phyloP scores from a whole-genome alignment of 768 basidiomycete species.

The Termitomyces bulborhizus region DNA sequence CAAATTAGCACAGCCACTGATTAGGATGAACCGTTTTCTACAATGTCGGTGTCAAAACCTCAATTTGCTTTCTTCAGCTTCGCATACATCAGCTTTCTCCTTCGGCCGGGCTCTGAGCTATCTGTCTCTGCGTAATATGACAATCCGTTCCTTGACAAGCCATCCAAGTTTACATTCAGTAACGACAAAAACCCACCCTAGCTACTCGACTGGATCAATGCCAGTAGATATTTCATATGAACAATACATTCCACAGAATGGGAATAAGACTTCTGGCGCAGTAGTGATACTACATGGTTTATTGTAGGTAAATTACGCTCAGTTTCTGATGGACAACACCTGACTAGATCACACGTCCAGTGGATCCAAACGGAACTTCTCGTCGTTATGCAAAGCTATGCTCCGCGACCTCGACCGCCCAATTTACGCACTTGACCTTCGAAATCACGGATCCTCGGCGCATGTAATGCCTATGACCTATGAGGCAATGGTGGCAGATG shows the following conservation, averaged over 20 bases:
- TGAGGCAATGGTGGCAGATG: constrained; percentile 66
- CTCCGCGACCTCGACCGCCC: constrained; percentile 49
- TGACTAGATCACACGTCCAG: constrained; percentile 25
- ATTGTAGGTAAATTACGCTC: constrained; percentile 32
- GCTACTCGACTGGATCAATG: neutral
- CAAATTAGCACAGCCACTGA: constrained; percentile 1
- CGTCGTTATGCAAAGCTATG: constrained; percentile 69
- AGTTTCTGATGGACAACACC: neutral
- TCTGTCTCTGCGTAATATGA: neutral
- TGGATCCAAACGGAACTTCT: constrained; percentile 84
- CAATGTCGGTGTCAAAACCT: neutral
- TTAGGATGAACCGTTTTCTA: neutral
- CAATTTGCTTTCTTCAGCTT: neutral
- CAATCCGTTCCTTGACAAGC: no score
- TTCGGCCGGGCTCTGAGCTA: neutral
- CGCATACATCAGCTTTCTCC: neutral
- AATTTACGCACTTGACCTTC: constrained; percentile 69
- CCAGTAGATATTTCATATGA: constrained; percentile 16
- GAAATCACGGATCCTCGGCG: constrained; percentile 79
- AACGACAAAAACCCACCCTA: neutral
- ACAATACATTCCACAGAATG: constrained; percentile 11
- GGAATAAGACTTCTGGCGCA: constrained; percentile 29
- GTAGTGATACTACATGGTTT: constrained; percentile 55
- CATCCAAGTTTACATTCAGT: neutral
- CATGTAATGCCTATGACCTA: constrained; percentile 70